These are phyloP conservation scores for Nemania serpens DNA, from an alignment of 2,329 filamentous ascomycete species.

Conservation along the genomic window DNA sequence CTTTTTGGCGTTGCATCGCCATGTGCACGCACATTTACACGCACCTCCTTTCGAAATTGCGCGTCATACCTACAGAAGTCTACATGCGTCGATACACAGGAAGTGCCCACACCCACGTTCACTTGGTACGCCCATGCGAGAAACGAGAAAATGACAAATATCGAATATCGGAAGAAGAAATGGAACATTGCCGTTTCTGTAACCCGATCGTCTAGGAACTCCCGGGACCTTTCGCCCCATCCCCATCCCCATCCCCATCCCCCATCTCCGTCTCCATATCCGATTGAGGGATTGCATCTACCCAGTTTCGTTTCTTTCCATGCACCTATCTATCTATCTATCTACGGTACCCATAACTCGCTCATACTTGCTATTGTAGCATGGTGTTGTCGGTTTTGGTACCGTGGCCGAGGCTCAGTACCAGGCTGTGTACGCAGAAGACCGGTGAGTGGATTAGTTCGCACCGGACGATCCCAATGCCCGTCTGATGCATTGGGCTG, in stretches of 20 bases:
- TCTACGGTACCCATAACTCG: neutral
- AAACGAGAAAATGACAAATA: constrained; percentile 25
- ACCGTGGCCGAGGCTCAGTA: constrained; percentile 14
- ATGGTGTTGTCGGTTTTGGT: constrained; percentile 15
- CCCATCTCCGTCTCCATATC: neutral
- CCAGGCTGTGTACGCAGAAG: neutral
- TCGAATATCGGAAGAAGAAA: constrained; percentile 6
- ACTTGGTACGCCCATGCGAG: neutral
- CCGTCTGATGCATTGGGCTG: constrained; percentile 26
- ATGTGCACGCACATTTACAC: constrained; percentile 4
- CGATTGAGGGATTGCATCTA: constrained; percentile 1
- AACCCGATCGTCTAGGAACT: neutral
- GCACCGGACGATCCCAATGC: constrained; percentile 27
- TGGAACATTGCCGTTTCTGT: neutral
- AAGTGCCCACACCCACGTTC: constrained; percentile 1
- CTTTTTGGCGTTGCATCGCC: constrained; percentile 6
- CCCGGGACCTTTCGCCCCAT: constrained; percentile 17
- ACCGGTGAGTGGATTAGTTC: constrained; percentile 17
- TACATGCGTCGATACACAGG: constrained; percentile 14
- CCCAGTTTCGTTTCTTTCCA: neutral
- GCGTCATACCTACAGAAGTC: neutral
- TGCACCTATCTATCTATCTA: neutral
- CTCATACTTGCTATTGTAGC: neutral
- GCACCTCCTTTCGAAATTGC: constrained; percentile 13
- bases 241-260: neutral